These are phyloP conservation scores for Lasiodiplodia sp. DNA, from an alignment of 2,329 filamentous ascomycete species.

Conservation along the genomic window DNA sequence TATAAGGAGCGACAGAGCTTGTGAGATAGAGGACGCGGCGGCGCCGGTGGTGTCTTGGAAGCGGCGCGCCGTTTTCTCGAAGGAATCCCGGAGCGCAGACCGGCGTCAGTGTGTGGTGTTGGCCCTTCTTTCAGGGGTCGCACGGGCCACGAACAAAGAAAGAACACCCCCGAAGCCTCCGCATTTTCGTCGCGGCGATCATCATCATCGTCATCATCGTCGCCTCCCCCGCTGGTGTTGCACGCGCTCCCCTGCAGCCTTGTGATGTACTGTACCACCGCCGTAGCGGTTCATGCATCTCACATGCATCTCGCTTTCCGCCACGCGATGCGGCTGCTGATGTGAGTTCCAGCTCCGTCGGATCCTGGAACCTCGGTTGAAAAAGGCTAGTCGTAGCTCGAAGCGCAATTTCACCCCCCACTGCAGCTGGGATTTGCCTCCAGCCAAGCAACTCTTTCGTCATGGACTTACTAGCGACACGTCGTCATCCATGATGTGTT, in stretches of 20 bases:
- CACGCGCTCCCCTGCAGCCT: neutral
- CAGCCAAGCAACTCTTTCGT: neutral
- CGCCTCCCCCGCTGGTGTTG: constrained; percentile 9
- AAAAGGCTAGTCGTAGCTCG: neutral
- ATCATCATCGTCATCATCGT: constrained; percentile 12
- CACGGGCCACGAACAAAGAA: constrained; percentile 6
- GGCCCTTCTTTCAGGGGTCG: constrained; percentile 20
- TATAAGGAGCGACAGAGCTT: constrained; percentile 19
- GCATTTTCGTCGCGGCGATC: constrained; percentile 17
- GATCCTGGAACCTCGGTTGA: neutral
- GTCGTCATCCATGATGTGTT: neutral
- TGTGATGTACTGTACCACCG: constrained; percentile 3
- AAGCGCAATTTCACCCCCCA: neutral
- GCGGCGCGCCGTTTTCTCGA: constrained; percentile 7
- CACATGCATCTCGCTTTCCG: neutral
- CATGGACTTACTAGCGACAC: neutral
- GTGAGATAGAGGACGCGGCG: neutral
- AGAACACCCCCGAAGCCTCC: constrained; percentile 11
- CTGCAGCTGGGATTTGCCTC: neutral
- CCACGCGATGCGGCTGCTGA: neutral
- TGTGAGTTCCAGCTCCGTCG: neutral
- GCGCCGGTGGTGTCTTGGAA: neutral
- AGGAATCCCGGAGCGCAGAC: constrained; percentile 13
- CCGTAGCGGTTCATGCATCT: too few relatives aligned
- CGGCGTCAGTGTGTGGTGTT: constrained; percentile 23